Evolutionary conservation across 805 yeast genomes (phyloP), one percentile per base, ranked within the genome.

Genomic region (Metschnikowia picachoensis): DNA sequence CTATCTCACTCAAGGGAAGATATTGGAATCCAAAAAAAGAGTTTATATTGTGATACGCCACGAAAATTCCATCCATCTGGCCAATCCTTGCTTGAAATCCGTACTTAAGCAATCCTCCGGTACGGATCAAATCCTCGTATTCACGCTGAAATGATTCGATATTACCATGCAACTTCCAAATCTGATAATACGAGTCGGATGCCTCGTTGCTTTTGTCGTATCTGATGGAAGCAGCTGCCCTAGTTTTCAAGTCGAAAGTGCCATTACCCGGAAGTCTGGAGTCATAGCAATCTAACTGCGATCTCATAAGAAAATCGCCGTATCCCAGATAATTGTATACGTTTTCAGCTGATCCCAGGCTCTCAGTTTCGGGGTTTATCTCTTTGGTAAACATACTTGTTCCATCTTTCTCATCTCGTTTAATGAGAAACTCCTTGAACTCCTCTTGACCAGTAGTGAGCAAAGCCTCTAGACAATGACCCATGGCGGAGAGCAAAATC

Each of bases 1-100:
- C 97, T 51, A 92, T 77, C 34, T 82, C 87, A 1, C 70, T 65
- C 41, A 91, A 67, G 1, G 96, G 91, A 28, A 92, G 61, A 62
- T 92, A 92, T 63, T 90, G 92, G 64, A 90, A 94, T 3, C 97
- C 99, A 65, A 92, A 88, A 56, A 91, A 78, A 39, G 81, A 70
- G 29, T 79, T 73, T 42, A 89, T 77, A 62, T 91, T 92, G 64
- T 92, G 99, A 63, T 83, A 92, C 0, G 97, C 97, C 13, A 92
- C 74, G 55, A 87, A 89, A 2, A 94, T 88, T 6, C 99, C 99
- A 65, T 91, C 97, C 98, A 94, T 92, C 57, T 86, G 82, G 3
- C 98, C 99, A 35, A 92, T 86, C 51, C 97, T 74, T 0, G 97
- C 98, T 64, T 94, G 98, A 53, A 92, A 72, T 2, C 87, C 78